These are phyloP conservation scores for Ophiostoma angusticollis DNA, from an alignment of 2,329 filamentous ascomycete genomes.

Conservation along the genomic window DNA sequence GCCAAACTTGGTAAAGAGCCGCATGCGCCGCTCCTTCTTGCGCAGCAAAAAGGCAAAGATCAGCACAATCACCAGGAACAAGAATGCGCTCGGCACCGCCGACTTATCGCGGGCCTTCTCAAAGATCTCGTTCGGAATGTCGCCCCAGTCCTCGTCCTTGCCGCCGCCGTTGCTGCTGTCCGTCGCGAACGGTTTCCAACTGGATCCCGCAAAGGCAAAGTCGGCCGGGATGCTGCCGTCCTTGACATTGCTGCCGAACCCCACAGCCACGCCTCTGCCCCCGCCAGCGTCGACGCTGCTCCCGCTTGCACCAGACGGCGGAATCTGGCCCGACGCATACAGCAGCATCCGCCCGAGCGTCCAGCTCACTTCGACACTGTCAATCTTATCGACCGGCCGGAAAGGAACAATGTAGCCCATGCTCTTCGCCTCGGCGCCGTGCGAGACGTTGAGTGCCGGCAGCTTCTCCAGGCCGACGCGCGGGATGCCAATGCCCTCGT, in stretches of 20 bases:
- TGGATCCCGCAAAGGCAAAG: constrained; percentile 70
- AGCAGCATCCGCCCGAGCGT: constrained; percentile 93
- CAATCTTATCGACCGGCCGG: constrained; percentile 84
- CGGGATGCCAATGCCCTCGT: constrained; percentile 90
- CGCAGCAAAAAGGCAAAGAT: constrained; percentile 61
- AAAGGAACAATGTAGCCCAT: constrained; percentile 76
- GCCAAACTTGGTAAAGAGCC: constrained; percentile 42
- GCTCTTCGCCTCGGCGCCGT: constrained; percentile 55
- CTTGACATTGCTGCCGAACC: constrained; percentile 77
- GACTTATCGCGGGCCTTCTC: constrained; percentile 53
- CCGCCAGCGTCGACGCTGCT: constrained; percentile 16
- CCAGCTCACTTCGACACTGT: constrained; percentile 89
- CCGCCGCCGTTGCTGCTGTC: constrained; percentile 41
- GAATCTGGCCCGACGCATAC: constrained; percentile 82
- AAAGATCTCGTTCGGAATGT: constrained; percentile 46
- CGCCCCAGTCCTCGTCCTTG: constrained; percentile 41
- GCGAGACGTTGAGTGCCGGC: constrained; percentile 54
- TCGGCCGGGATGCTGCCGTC: constrained; percentile 49
- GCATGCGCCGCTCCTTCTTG: constrained; percentile 61
- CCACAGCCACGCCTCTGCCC: constrained; percentile 54
- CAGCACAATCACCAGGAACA: constrained; percentile 59
- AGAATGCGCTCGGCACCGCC: constrained; percentile 62
- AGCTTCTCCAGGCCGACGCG: constrained; percentile 64
- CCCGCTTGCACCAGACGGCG: constrained; percentile 37
- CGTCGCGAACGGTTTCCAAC: constrained; percentile 28